These are phyloP conservation scores for Plasmodium knowlesi DNA, from an alignment of 169 alveolate species.

Conservation along the genomic window DNA sequence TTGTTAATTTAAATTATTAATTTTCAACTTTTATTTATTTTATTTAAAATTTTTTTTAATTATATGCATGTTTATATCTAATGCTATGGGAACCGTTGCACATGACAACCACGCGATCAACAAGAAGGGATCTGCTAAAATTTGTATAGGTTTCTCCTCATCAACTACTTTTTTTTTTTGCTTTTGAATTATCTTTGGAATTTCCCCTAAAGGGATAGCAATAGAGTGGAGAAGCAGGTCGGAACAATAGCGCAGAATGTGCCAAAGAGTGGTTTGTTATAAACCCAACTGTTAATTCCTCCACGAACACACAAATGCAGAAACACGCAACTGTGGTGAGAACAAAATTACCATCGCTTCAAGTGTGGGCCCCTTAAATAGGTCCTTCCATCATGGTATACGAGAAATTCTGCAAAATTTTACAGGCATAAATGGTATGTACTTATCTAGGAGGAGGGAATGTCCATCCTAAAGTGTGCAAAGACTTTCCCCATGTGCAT, in stretches of 20 bases:
- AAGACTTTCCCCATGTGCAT: background rate
- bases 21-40: no score
- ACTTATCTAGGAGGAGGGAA: background rate
- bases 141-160: background rate
- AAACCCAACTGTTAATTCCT: background rate
- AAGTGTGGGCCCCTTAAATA: background rate
- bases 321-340: background rate
- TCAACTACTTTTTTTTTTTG: background rate
- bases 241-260: background rate
- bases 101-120: background rate
- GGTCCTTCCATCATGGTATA: background rate
- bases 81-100: background rate
- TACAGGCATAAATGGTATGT: background rate
- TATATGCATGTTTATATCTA: background rate
- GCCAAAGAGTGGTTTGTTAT: background rate
- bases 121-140: background rate
- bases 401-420: background rate
- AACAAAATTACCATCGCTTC: background rate
- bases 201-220: background rate
- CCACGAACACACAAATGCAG: background rate
- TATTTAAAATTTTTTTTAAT: slow-evolving; percentile 12
- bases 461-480: background rate
- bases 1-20: background rate
- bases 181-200: background rate
- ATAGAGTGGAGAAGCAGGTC: background rate